Conservation (phyloP, 1,284 basidiomycete species). For the Amylostereum chailletii region DNA sequence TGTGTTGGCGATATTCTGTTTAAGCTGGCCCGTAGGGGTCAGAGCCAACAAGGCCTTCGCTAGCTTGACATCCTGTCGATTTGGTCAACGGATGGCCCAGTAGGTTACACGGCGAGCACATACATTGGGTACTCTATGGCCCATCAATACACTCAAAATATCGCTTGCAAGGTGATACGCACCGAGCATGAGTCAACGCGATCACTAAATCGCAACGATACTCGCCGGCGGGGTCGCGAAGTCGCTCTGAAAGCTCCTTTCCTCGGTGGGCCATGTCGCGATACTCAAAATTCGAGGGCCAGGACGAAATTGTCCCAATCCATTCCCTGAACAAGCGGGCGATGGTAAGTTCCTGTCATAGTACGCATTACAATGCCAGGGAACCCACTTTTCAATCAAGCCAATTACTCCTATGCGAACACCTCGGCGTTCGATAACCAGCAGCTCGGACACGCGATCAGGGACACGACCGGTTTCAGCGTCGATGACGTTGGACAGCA, state of each 20-base stretch:
- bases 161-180: conserved; percentile 4
- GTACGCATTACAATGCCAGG: neutral
- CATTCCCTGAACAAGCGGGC: conserved; percentile 49
- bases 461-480: conserved; percentile 49
- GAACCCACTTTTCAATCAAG: conserved; percentile 68
- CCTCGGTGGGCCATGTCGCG: conserved; percentile 61
- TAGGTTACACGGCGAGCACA: conserved; percentile 21
- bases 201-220: conserved; percentile 73
- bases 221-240: conserved; percentile 66
- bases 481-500: conserved; percentile 72
- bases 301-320: conserved; percentile 80
- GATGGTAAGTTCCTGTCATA: neutral
- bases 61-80: conserved; percentile 54
- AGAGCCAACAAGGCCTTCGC: conserved; percentile 55
- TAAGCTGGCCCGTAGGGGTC: conserved; percentile 45
- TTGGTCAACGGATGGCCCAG: conserved; percentile 12
- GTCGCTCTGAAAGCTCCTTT: conserved; percentile 53
- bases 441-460: conserved; percentile 46
- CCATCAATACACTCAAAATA: neutral
- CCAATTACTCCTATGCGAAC: conserved; percentile 74
- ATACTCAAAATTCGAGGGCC: conserved; percentile 69
- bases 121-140: conserved; percentile 50
- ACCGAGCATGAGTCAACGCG: conserved; percentile 75
- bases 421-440: conserved; percentile 58
- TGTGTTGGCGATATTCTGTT: conserved; percentile 31